Base-by-base conservation (phyloP, 768 basidiomycete species). In the Boletus rufocinnamomeus region DNA sequence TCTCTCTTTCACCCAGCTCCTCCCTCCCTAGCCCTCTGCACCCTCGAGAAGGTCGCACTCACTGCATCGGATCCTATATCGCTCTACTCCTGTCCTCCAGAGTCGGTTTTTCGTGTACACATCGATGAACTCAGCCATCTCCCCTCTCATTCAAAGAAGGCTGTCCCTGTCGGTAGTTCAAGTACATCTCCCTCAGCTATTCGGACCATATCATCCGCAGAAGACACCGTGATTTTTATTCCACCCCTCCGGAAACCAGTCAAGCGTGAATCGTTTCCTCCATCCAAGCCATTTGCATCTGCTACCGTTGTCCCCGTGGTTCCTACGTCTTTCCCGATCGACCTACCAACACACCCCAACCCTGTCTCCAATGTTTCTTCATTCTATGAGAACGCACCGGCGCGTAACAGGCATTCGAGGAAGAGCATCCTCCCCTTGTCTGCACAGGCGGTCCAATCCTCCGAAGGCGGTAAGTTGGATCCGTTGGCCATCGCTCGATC, bases 1-100 rank as follows among this genome's bases (percentile, higher is more conserved):
- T 54, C 61, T 21, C 67, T 82, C 25, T 82, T 79, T 52, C 71
- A 82, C 56, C 83, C 83, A 0, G 71, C 77, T 4, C 66, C 79
- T 3, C 71, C 80, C 32, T 55, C 66, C 2, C 43, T 69, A 14
- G 74, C 77, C 4, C 67, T 84, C n/a, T 70, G 55, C 43, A 55
- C 63, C 40, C 68, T 73, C 7, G 73, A 73, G 60, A 58, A 63
- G 49, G 9, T 66, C 30, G 60, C 58, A 10, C 46, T 50, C 16
- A n/a, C 59, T 6, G 57, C 59, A 45, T 25, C 51, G 0, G 27
- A 41, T 10, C 61, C 71, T n/a, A 51, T 65, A 37, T 56, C 72
- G 0, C 63, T 74, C 35, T 75, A 72, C 48, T 63, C 73, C 4
- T 72, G 67, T 43, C 61, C 68, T 17, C 51, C 48, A 0, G 54